Percentiles rank a stretch among this genome's conserved stretches.
phyloP scores from a whole-genome alignment of 441 rosid genomes.

The Euphorbia celastroides region DNA sequence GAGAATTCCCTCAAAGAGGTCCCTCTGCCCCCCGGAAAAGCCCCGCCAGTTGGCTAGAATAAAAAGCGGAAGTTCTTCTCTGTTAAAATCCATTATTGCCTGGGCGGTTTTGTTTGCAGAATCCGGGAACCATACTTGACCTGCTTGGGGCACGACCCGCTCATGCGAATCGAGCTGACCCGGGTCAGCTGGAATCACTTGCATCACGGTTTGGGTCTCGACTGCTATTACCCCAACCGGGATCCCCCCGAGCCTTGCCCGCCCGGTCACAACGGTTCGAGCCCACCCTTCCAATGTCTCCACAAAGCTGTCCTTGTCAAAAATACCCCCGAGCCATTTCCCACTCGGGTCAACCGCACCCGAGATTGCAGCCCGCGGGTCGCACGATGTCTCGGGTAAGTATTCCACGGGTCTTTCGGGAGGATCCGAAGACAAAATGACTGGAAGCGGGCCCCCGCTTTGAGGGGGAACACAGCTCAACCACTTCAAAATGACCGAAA shows the following conservation, averaged over 20 bases:
- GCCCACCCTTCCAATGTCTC: constrained; percentile 99
- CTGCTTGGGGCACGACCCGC: constrained; percentile 98
- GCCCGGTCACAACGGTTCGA: constrained; percentile 97
- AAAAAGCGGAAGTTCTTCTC: constrained; percentile 94
- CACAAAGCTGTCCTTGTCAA: constrained; percentile 89
- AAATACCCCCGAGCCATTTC: constrained; percentile 95
- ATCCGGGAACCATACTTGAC: constrained; percentile 99
- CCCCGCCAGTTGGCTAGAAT: constrained; percentile 99
- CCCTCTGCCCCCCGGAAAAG: constrained; percentile 99
- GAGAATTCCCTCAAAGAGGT: constrained; percentile 97
- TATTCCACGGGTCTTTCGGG: constrained; percentile 91
- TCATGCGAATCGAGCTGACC: constrained; percentile 99
- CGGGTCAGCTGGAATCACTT: constrained; percentile 98
- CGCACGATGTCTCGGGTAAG: constrained; percentile 84
- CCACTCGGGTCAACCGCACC: constrained; percentile 64
- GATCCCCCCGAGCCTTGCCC: constrained; percentile 99
- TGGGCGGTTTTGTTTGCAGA: constrained; percentile 98
- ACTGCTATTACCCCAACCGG: constrained; percentile 99
- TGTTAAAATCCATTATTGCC: constrained; percentile 92
- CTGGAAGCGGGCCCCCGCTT: constrained; percentile 79
- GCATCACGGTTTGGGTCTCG: constrained; percentile 99
- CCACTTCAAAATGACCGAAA: constrained; percentile 91
- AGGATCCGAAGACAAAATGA: constrained; percentile 57
- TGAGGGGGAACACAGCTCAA: constrained; percentile 79
- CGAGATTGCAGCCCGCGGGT: constrained; percentile 93